Base-by-base conservation (phyloP, 1,139 yeast species). In the Scheffersomyces illinoinensis region DNA sequence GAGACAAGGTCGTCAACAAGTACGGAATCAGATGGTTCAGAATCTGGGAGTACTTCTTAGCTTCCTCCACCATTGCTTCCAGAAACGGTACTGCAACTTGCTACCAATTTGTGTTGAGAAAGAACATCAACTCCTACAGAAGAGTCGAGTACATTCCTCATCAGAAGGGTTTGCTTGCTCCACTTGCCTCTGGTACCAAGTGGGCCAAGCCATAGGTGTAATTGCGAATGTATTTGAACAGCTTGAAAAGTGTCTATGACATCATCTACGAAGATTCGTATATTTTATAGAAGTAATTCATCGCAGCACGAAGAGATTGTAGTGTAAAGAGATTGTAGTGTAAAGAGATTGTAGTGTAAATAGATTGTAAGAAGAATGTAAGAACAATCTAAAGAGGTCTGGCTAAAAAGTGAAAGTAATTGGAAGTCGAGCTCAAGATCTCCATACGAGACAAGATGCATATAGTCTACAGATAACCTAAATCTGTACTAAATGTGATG, bases 71-170 rank as follows among this genome's bases (percentile, higher is more conserved):
- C 60, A 89, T 92, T 70, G 88, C 90, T 64, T 86, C 97, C 43
- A 91, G 98, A 84, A 97, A 92, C 80, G 97, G 97, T 68, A 88
- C 95, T 68, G 97, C 97, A 55, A 86, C 97, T 57, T 91, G 97
- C 77, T 93, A 86, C 82, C 98, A 92, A 81, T 90, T 92, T 73
- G 89, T 90, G 56, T 83, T 92, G 81, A 89, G 97, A 83, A 93
- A 92, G 86, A 92, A 92, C 77, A 73, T 92, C 71, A 93, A 92
- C 78, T 81, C 91, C 62, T 89, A 89, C 75, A 95, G 91, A 76
- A 88, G 97, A 76, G 82, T 91, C 65, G 90, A 91, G 72, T 91
- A 90, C 71, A 80, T 90, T 72, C 96, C 96, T 57, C 74, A 76
- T 58, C 97, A 92, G 82, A 84, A 84, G 70, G 97, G 96, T 58